Base-by-base conservation (phyloP, 2,329 filamentous ascomycete species). In the Fusarium dimerum region DNA sequence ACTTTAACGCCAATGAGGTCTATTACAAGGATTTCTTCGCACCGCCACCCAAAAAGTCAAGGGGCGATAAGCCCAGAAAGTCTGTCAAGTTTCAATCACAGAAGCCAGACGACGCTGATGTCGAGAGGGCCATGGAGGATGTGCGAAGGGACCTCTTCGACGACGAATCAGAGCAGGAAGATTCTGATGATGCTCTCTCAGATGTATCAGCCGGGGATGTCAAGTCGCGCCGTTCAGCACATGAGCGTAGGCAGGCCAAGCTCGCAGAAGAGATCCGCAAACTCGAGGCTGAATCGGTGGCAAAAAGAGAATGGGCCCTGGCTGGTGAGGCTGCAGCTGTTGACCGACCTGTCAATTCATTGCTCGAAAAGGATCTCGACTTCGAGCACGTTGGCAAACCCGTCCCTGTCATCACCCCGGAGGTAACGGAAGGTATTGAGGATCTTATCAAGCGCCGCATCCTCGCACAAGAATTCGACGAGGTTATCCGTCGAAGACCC, bases 311-410 rank as follows among this genome's bases (percentile, higher is more conserved):
- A 66, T 99, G 94, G 94, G 89, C 90, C 16, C 77, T 97, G 47
- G 83, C 88, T 10, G 94, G 94, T 66, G 94, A 99, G 78, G 92
- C 92, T 5, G 82, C 85, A 45, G 93, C 90, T 2, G 79, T 80
- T 1, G 90, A 94, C 61, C 84, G 94, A 36, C 94, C 94, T 0
- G 70, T 91, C 48, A 97, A 99, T 76, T 97, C 93, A 1, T 81
- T 99, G 3, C 83, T 99, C 1, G 92, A 97, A 68, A 86, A 97
- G 74, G 92, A 97, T 65, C 82, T 99, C 26, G 93, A 97, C 60
- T 99, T 97, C 68, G 94, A 99, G 74, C 86, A 95, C 64, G 85
- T 90, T 18, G 94, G 94, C 66, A 99, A 97, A 71, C 93, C 94
- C 1, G 88, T 97, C 1, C 91, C 93, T 2, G 89, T 97, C 55